Conservation (phyloP, 1,284 basidiomycete genomes). For the Heterobasidion parviporum region DNA sequence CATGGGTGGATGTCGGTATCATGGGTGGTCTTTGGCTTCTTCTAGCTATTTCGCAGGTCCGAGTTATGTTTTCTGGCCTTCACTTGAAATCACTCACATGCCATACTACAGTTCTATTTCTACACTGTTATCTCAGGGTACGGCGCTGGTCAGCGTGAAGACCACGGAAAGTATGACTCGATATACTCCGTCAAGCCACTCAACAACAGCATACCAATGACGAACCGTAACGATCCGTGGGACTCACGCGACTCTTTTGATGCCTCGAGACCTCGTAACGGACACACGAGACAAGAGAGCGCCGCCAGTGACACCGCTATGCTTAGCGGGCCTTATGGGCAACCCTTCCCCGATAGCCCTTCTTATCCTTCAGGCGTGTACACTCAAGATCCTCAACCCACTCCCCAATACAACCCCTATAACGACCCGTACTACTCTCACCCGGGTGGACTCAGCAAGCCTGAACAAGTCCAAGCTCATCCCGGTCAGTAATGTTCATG, state of each 20-base stretch:
- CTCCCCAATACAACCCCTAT: constrained; percentile 22
- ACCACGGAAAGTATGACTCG: constrained; percentile 76
- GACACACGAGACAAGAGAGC: constrained; percentile 47
- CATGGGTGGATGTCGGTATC: constrained; percentile 87
- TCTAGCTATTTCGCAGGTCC: constrained; percentile 67
- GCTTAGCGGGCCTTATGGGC: constrained; percentile 4
- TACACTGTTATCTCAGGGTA: constrained; percentile 68
- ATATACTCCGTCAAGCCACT: constrained; percentile 61
- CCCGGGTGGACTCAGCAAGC: constrained; percentile 21
- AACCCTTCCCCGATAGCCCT: constrained; percentile 14
- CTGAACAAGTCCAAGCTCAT: constrained; percentile 35
- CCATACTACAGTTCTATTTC: constrained; percentile 50
- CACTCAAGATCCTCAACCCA: constrained; percentile 36
- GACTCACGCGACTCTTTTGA: constrained; percentile 49
- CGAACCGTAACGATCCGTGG: constrained; percentile 64
- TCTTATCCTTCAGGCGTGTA: constrained; percentile 26
- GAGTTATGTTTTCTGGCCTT: constrained; percentile 12
- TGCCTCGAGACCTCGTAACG: constrained; percentile 22
- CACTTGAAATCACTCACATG: constrained; percentile 16
- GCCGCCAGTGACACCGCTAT: constrained; percentile 27
- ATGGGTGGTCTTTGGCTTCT: constrained; percentile 83
- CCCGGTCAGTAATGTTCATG: constrained; percentile 36
- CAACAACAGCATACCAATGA: constrained; percentile 58
- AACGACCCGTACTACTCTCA: constrained; percentile 15
- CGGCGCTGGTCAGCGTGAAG: constrained; percentile 62